phyloP scores from a whole-genome alignment of 2,329 filamentous ascomycete species.

The Fusarium algeriense region DNA sequence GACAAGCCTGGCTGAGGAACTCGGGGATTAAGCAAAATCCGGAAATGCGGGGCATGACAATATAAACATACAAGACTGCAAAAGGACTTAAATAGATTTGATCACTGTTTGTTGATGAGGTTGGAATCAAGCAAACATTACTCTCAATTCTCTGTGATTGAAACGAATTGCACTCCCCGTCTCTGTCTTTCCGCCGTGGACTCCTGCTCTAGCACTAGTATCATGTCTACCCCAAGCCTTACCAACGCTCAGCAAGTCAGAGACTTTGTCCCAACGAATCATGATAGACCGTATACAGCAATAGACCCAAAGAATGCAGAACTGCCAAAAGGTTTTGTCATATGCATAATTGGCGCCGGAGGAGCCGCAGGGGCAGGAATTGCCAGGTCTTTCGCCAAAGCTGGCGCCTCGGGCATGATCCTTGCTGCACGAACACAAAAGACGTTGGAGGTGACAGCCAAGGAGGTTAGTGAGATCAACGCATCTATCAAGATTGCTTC shows the following conservation, averaged over 20 bases:
- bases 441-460: background rate
- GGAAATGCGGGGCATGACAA: background rate
- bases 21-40: background rate
- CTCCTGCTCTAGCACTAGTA: background rate
- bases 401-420: constrained; percentile 2
- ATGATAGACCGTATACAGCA: background rate
- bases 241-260: constrained; percentile 5
- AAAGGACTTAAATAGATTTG: fast-evolving
- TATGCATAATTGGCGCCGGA: constrained; percentile 17
- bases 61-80: background rate
- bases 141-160: fast-evolving
- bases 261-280: background rate
- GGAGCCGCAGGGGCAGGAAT: constrained; percentile 6
- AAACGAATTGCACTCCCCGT: background rate
- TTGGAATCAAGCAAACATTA: too few relatives aligned
- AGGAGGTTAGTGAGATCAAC: background rate
- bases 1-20: background rate
- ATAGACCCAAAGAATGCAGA: background rate
- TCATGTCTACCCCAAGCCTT: background rate
- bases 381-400: constrained; percentile 6
- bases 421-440: constrained; percentile 4
- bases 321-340: background rate
- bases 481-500: background rate
- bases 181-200: background rate
- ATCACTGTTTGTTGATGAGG: background rate